Evolutionary conservation across 2,329 filamentous ascomycete genomes (phyloP).

Genomic region (Pestalotiopsis sp.): DNA sequence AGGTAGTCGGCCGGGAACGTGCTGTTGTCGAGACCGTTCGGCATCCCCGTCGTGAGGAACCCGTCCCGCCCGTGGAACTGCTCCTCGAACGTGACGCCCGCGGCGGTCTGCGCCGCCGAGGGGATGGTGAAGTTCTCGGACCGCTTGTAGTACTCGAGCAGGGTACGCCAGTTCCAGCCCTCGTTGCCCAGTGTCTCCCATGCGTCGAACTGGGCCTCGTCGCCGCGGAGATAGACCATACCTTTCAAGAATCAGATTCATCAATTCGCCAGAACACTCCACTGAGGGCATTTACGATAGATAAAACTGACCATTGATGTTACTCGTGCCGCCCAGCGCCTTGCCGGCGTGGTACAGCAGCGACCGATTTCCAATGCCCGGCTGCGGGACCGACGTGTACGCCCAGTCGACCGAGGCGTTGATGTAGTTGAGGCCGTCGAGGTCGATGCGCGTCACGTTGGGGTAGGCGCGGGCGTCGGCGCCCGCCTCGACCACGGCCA

Average conservation of each 20-base stretch:
- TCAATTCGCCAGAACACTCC: too few relatives aligned
- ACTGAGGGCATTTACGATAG: background rate
- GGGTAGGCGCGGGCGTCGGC: background rate
- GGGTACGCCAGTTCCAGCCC: conserved; percentile 47
- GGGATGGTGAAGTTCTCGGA: conserved; percentile 40
- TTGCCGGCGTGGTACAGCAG: conserved; percentile 37
- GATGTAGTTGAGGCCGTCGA: background rate
- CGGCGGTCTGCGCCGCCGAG: conserved; percentile 31
- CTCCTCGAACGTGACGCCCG: conserved; percentile 37
- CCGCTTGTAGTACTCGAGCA: conserved; percentile 52
- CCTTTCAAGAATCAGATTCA: too few relatives aligned
- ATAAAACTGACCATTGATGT: conserved; percentile 38
- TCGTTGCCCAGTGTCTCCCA: conserved; percentile 46
- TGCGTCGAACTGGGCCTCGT: conserved; percentile 42
- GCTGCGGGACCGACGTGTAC: conserved; percentile 26
- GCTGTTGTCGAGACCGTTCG: conserved; percentile 33
- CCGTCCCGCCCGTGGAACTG: conserved; percentile 39
- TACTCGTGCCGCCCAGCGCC: conserved; percentile 42
- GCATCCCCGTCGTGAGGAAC: conserved; percentile 39
- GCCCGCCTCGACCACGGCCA: conserved; percentile 8
- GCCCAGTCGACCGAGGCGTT: conserved; percentile 3
- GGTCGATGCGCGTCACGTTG: conserved; percentile 4
- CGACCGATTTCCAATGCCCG: conserved; percentile 30
- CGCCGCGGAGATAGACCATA: conserved; percentile 50
- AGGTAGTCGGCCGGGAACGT: conserved; percentile 30